Percentiles rank a stretch among this genome's conserved stretches.
These are phyloP conservation scores for Zizania palustris DNA, from an alignment of 202 grass and related monocot species.

Conservation along the genomic window DNA sequence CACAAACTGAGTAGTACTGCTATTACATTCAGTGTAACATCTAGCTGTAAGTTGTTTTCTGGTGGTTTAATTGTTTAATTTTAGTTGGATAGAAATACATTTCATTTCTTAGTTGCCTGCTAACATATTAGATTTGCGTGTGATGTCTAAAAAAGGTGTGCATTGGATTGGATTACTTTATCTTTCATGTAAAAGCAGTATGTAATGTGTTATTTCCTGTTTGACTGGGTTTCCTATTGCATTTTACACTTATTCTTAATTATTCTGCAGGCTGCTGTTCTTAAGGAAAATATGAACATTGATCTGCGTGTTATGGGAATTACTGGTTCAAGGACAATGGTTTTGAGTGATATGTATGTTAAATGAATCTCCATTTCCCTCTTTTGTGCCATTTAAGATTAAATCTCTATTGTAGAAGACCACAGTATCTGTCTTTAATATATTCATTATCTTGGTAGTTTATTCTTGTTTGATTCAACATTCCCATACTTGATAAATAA, in stretches of 20 bases:
- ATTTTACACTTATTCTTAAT: conserved; percentile 10
- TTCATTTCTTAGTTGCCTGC: background rate
- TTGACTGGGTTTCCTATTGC: background rate
- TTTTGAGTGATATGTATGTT: conserved; percentile 76
- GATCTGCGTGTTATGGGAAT: conserved; percentile 89
- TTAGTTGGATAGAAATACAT: conserved; percentile 8
- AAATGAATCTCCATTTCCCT: conserved; percentile 18
- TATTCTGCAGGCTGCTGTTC: conserved; percentile 54
- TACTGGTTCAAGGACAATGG: conserved; percentile 67
- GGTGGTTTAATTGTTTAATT: background rate
- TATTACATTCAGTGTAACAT: background rate
- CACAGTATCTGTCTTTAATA: conserved; percentile 14
- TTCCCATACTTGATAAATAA: background rate
- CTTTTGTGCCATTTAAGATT: background rate
- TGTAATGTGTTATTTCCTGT: background rate
- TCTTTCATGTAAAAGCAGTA: background rate
- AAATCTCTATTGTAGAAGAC: background rate
- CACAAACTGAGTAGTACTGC: background rate
- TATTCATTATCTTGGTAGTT: background rate
- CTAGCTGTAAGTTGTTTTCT: background rate
- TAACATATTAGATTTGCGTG: background rate
- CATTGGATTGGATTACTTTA: background rate
- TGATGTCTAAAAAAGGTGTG: background rate
- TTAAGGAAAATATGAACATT: conserved; percentile 89
- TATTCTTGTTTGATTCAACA: background rate